Evolutionary conservation across 768 basidiomycete genomes (phyloP), one percentile per base, ranked within the genome.

Genomic region (Amanita phalloides): DNA sequence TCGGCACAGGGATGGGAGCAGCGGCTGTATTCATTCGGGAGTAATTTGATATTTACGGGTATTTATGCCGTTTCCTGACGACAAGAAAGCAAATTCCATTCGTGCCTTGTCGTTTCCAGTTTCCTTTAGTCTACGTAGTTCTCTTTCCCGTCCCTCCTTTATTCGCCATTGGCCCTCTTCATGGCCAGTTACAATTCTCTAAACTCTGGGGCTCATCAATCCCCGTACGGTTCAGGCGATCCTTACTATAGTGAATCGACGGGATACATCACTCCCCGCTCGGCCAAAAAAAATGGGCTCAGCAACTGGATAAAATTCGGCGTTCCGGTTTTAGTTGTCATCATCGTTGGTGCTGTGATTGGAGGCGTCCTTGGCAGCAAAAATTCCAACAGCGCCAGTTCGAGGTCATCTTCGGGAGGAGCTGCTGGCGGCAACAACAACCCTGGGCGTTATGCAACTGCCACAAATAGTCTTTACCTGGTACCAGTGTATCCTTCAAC

Each of bases 1-100:
- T 94, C 49, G 82, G 85, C 14, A 84, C 84, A 10, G 88, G 90
- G n/a, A 91, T 91, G 89, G 90, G 90, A n/a, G 90, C 89, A 7
- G 88, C 86, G 17, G 83, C 71, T 0, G 71, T 89, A 13, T 89
- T 90, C 64, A 66, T 88, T 2, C 70, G 76, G 46, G 84, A 86
- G 51, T 65, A 11, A 23, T 20, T 20, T 8, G 23, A 23, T 51
- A 6, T 51, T 35, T 23, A 23, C 28, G 26, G 28, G 14, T 50
- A 6, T 50, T 50, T 41, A 48, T 8, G 44, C 30, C 9, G 25
- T 8, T 21, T 13, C 10, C 14, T 20, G 1, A 23, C 37, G 21
- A 26, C 23, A 21, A 30, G 21, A 53, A 35, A 21, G 35, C 17
- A 33, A 10, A 23, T 36, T 26, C 20, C 11, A 21, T 37, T 35